A percentile compares a stretch with the other conserved stretches of the same genome.
Evolutionary conservation across 1,139 yeast genomes (phyloP).

Genomic region (Pneumocystis murina): DNA sequence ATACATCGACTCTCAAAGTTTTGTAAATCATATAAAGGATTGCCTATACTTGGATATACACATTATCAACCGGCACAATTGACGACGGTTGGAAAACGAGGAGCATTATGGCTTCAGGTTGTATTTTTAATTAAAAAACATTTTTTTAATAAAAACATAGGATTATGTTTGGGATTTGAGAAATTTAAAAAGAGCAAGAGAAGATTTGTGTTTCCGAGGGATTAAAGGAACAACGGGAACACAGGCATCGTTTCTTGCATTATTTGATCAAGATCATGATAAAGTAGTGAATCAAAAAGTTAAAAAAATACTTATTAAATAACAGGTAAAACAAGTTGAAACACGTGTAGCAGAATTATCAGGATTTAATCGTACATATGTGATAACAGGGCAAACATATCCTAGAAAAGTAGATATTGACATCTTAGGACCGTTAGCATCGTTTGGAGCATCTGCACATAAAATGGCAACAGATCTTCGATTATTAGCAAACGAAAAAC

Average conservation of each 20-base stretch:
- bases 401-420: constrained; percentile 96
- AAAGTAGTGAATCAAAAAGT: constrained; percentile 27
- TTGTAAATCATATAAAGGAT: constrained; percentile 81
- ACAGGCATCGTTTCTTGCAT: constrained; percentile 85
- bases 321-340: constrained; percentile 51
- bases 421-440: constrained; percentile 79
- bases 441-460: constrained; percentile 93
- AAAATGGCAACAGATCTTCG: constrained; percentile 96
- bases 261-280: constrained; percentile 93
- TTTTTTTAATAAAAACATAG: constrained; percentile 12
- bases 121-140: no score
- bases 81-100: constrained; percentile 97
- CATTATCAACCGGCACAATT: constrained; percentile 99
- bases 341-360: constrained; percentile 80
- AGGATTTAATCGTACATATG: constrained; percentile 90
- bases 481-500: constrained; percentile 89
- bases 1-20: constrained; percentile 78
- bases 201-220: constrained; percentile 92
- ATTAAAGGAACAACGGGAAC: constrained; percentile 99
- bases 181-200: constrained; percentile 88
- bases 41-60: constrained; percentile 98
- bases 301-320: constrained; percentile 27
- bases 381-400: constrained; percentile 96
- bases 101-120: constrained; percentile 84
- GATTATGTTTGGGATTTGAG: constrained; percentile 96